These are phyloP conservation scores for Elongisporangium prolatum DNA, from an alignment of 352 stramenopile genomes.

Conservation along the genomic window DNA sequence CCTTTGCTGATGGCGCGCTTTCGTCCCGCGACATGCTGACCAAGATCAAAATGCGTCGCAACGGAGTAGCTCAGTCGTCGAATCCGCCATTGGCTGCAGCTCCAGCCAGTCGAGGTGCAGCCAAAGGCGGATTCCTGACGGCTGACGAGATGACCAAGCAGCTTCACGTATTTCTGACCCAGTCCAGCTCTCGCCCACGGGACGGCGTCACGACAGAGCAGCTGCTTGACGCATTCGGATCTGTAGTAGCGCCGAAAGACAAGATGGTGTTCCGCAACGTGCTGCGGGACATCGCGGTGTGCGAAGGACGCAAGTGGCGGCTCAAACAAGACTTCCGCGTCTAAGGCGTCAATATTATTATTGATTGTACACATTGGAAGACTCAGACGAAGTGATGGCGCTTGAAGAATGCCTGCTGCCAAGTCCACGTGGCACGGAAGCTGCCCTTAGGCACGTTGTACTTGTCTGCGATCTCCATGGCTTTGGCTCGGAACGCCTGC, in stretches of 20 bases:
- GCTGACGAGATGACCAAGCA: conserved; percentile 59
- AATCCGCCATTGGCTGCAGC: neutral
- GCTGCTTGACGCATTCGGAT: conserved; percentile 84
- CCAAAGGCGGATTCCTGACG: conserved; percentile 28
- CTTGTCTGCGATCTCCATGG: conserved; percentile 29
- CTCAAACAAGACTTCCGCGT: conserved; percentile 55
- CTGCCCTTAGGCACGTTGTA: conserved; percentile 24
- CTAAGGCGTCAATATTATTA: conserved; percentile 1
- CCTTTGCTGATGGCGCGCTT: conserved; percentile 24
- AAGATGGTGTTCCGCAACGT: conserved; percentile 86
- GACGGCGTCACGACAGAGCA: conserved; percentile 84
- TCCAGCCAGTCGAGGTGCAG: conserved; percentile 1
- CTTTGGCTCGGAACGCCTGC: conserved; percentile 24
- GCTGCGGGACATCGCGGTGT: conserved; percentile 78
- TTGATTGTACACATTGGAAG: neutral
- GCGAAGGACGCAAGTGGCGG: conserved; percentile 59
- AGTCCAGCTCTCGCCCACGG: conserved; percentile 13
- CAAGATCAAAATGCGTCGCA: conserved; percentile 45
- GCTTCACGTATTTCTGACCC: conserved; percentile 80
- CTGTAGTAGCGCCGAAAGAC: conserved; percentile 81
- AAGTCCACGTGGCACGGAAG: conserved; percentile 44
- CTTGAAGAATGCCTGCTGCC: conserved; percentile 36
- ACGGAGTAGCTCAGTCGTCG: conserved; percentile 20
- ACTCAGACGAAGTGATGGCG: conserved; percentile 17
- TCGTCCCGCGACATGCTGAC: conserved; percentile 70